These are phyloP conservation scores for Fusarium luffae DNA, from an alignment of 2,329 filamentous ascomycete species.

Conservation along the genomic window DNA sequence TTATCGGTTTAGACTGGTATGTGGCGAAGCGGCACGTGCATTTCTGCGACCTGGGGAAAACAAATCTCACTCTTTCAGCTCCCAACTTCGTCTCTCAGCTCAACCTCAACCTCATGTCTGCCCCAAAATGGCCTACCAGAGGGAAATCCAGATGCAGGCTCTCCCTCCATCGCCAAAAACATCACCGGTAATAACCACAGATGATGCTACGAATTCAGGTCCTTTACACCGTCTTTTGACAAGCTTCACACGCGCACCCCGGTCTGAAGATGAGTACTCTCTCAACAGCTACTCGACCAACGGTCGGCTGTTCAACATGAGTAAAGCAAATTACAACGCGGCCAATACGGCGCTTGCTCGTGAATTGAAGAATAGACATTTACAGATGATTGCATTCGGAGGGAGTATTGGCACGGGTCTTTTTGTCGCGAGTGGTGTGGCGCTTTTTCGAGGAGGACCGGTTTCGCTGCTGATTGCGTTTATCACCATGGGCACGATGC, in stretches of 20 bases:
- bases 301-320: conserved; percentile 61
- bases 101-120: background rate
- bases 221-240: conserved; percentile 16
- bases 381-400: conserved; percentile 64
- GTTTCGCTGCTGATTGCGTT: conserved; percentile 82
- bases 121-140: conserved; percentile 41
- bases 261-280: conserved; percentile 18
- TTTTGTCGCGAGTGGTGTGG: conserved; percentile 84
- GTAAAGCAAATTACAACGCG: conserved; percentile 74
- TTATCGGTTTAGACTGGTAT: conserved; percentile 6
- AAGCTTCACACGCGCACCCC: conserved; percentile 32
- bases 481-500: conserved; percentile 80
- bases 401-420: conserved; percentile 89
- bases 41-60: conserved; percentile 7
- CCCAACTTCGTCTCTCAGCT: background rate
- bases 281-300: conserved; percentile 25
- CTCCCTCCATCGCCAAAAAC: conserved; percentile 11
- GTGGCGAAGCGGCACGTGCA: conserved; percentile 23
- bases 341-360: conserved; percentile 79
- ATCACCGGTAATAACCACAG: background rate
- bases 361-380: conserved; percentile 80
- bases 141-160: conserved; percentile 36
- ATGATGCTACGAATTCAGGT: background rate
- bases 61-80: background rate
- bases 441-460: conserved; percentile 77